phyloP scores from a whole-genome alignment of 495 filamentous ascomycete species.

The Penicillium waksmanii region DNA sequence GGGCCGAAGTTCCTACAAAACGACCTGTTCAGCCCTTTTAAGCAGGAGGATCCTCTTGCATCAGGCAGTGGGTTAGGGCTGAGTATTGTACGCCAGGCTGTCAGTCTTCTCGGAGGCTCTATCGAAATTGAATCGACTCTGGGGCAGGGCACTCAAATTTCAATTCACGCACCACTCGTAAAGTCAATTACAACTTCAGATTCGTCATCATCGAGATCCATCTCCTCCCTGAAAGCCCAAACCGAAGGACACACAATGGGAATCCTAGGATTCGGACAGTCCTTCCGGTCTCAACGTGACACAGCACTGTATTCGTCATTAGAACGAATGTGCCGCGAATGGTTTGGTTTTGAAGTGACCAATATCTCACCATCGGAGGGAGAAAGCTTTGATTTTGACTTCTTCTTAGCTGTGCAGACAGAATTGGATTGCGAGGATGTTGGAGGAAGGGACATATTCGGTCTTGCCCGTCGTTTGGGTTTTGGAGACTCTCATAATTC shows the following conservation, averaged over 20 bases:
- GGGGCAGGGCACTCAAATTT: constrained; percentile 56
- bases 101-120: constrained; percentile 29
- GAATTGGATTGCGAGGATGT: constrained; percentile 26
- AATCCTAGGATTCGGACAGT: constrained; percentile 27
- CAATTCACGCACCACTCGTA: constrained; percentile 44
- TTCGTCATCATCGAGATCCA: background rate
- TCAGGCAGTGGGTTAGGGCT: constrained; percentile 72
- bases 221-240: constrained; percentile 6
- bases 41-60: constrained; percentile 66
- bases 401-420: constrained; percentile 31
- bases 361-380: constrained; percentile 13
- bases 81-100: constrained; percentile 44
- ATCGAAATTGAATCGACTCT: constrained; percentile 33
- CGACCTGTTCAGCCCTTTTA: constrained; percentile 68
- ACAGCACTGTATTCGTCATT: constrained; percentile 21
- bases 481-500: background rate
- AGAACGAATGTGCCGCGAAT: constrained; percentile 26
- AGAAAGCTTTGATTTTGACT: constrained; percentile 17
- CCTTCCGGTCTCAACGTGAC: constrained; percentile 21
- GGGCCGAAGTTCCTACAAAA: constrained; percentile 56
- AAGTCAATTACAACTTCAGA: background rate
- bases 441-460: constrained; percentile 17
- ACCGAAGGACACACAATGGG: constrained; percentile 25
- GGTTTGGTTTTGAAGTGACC: constrained; percentile 26
- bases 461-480: constrained; percentile 2